Percentiles rank a stretch among this genome's conserved stretches.
These are phyloP conservation scores for Saturnispora gosingensis DNA, from an alignment of 805 yeast genomes.

Conservation along the genomic window DNA sequence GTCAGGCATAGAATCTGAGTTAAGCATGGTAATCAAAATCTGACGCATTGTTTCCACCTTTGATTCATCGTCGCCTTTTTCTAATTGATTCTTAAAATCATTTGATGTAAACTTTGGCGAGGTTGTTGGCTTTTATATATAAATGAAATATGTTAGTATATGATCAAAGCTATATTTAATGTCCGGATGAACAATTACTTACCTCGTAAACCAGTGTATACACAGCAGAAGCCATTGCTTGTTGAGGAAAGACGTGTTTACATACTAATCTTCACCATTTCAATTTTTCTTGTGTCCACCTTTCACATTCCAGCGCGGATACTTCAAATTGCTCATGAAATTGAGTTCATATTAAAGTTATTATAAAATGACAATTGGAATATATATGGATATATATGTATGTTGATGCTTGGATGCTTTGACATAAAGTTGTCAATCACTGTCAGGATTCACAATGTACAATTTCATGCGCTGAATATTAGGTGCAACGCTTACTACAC, in stretches of 20 bases:
- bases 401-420: slow-evolving; percentile 14
- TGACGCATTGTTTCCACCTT: slow-evolving; percentile 86
- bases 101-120: slow-evolving; percentile 52
- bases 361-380: neutral
- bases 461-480: slow-evolving; percentile 20
- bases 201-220: slow-evolving; percentile 72
- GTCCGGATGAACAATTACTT: slow-evolving; percentile 10
- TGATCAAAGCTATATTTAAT: neutral
- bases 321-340: neutral
- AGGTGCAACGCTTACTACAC: slow-evolving; percentile 20
- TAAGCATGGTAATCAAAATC: slow-evolving; percentile 76
- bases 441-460: slow-evolving; percentile 52
- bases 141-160: slow-evolving; percentile 9
- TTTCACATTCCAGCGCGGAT: neutral
- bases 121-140: slow-evolving; percentile 40
- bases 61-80: slow-evolving; percentile 81
- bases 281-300: neutral
- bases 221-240: slow-evolving; percentile 33
- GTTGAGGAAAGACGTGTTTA: neutral
- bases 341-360: neutral
- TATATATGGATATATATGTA: slow-evolving; percentile 4
- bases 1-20: slow-evolving; percentile 88
- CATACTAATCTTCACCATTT: neutral
- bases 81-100: slow-evolving; percentile 71
- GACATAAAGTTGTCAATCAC: slow-evolving; percentile 23